Evolutionary conservation across 768 basidiomycete genomes (phyloP), one percentile per base, ranked within the genome.

Genomic region (Trametes cubensis): DNA sequence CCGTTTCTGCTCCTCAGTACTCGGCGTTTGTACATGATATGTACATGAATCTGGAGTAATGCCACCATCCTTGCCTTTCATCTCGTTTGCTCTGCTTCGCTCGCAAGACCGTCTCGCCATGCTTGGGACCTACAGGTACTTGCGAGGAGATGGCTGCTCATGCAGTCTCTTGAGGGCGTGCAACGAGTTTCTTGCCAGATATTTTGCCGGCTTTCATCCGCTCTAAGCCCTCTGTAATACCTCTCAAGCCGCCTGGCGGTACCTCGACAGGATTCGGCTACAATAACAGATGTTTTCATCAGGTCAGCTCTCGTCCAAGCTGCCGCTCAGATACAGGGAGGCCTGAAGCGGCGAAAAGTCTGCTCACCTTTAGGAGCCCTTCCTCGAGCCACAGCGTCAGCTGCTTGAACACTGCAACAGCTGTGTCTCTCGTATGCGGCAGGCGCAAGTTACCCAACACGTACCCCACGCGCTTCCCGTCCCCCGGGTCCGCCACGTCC

Each of bases 221-320:
- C 52, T 76, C 68, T 40, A 83, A 64, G 7, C 78, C 80, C 13
- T 55, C 72, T 0, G 59, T 45, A 8, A 83, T 73, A n/a, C 76
- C 80, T 20, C 61, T 57, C 6, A 83, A 71, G 2, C 82, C 82
- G 23, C 70, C 66, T 0, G 76, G 72, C 11, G 83, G 66, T 20
- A 80, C 67, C 63, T 82, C 76, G 5, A 75, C 60, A n/a, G 71
- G 69, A 60, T 75, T 76, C 0, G 82, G 80, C 80, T 81, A 38
- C 20, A 14, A 39, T 13, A 34, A 1, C n/a, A 59, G 62, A 10
- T 26, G 34, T 6, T 6, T 34, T 34, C 34, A 10, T 34, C 34
- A 34, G 34, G 34, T 34, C 34, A 34, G 34, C 34, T 11, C 10
- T 6, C 34, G 34, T 34, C 11, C 28, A 8, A 30, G 8, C 28